phyloP scores from a whole-genome alignment of 129 eudicot species.

The Logfia minima region DNA sequence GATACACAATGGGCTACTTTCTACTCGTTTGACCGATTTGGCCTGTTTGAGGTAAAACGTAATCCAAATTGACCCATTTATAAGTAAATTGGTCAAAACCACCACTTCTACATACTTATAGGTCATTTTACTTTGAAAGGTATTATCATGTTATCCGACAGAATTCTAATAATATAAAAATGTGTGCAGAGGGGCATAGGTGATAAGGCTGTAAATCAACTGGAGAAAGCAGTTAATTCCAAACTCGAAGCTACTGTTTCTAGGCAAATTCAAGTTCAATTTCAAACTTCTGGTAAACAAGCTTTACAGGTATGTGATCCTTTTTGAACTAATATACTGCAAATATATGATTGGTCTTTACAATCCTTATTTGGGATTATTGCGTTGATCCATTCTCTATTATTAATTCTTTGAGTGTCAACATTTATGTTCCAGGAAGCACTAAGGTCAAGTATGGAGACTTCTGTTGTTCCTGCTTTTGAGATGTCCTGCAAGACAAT shows the following conservation, averaged over 20 bases:
- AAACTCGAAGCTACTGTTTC: slow-evolving; percentile 85
- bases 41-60: background rate
- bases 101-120: background rate
- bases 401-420: background rate
- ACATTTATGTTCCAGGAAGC: slow-evolving; percentile 60
- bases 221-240: slow-evolving; percentile 76
- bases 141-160: background rate
- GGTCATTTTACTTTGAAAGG: background rate
- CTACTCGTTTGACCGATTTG: background rate
- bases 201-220: slow-evolving; percentile 82
- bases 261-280: slow-evolving; percentile 83
- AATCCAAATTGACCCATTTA: background rate
- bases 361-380: background rate
- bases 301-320: slow-evolving; percentile 69
- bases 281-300: slow-evolving; percentile 96
- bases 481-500: slow-evolving; percentile 84
- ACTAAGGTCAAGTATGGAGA: slow-evolving; percentile 69
- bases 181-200: slow-evolving; percentile 80
- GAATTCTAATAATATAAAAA: slow-evolving; percentile 18
- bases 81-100: background rate
- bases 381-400: background rate
- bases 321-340: background rate
- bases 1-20: background rate
- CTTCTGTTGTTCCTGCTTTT: slow-evolving; percentile 74
- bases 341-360: background rate